Evolutionary conservation across 768 basidiomycete species (phyloP), one percentile per base, ranked within the genome.

Genomic region (Lentinula edodes): DNA sequence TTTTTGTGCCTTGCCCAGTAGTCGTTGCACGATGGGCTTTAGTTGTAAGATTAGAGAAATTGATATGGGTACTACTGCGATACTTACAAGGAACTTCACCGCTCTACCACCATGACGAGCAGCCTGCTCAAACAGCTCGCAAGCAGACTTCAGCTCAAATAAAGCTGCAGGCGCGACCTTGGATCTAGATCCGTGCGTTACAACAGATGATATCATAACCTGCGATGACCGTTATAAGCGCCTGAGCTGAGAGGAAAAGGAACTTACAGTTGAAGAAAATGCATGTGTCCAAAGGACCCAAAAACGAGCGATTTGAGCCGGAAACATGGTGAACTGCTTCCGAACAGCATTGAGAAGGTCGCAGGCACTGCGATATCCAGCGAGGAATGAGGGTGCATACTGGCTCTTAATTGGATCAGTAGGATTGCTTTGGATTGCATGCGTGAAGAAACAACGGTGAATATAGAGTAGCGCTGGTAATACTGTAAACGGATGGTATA

Each of bases 181-280:
- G 1, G 84, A 88, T 42, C 78, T 77, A 13, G 84, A 79, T 38
- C 83, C 82, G 58, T 87, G 86, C 12, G 87, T 90, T 1, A 89
- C 88, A n/a, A 91, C 83, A 8, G 90, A 88, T 10, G 87, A 83
- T 43, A 91, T 69, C 83, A 92, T 87, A 32, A 91, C 84, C 90
- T 91, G 28, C 28, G 3, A 28, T 2, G 28, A 28, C 28, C 28
- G 28, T 28, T 28, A 3, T 28, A 28, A 28, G 28, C 28, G 28
- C 28, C 15, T 10, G 6, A 41, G 15, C 18, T 13, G 38, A 56
- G 12, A 43, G 3, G 10, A 23, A 56, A 39, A 52, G 48, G 59
- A 42, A 70, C 82, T 58, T 65, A 88, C 87, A 63, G 86, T 73
- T 20, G 85, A 82, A 18, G 86, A 87, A 67, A 89, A 89, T 5